Percentiles rank a stretch among this genome's conserved stretches.
These are phyloP conservation scores for Crithidia expoeki DNA, from an alignment of 208 protist species.

Conservation along the genomic window DNA sequence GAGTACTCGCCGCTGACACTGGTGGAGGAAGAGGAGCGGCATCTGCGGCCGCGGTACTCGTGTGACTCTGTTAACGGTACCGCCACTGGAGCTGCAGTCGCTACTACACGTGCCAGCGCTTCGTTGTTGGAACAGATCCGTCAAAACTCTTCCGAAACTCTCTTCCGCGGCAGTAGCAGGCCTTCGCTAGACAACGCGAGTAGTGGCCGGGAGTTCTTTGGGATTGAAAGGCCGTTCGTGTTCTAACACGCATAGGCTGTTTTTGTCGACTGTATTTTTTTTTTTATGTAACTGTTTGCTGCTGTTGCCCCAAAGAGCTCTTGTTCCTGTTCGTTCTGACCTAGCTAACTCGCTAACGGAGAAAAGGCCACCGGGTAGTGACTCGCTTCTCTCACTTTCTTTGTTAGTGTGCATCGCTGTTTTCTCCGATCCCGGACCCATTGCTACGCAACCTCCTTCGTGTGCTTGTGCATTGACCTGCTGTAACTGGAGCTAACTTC, in stretches of 20 bases:
- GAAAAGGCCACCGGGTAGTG: no score
- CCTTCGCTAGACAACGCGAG: background rate
- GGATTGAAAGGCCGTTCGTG: background rate
- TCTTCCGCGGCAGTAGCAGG: background rate
- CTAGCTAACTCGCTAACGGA: no score
- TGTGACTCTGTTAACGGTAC: background rate
- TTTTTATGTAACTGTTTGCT: background rate
- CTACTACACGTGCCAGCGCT: no score
- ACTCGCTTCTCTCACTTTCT: no score
- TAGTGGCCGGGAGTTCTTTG: slow-evolving; percentile 9
- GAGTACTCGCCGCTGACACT: background rate
- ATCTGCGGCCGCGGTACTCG: background rate
- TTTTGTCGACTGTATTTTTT: background rate
- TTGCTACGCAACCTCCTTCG: no score
- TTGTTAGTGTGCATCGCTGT: no score
- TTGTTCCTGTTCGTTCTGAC: no score
- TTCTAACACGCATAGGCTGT: background rate
- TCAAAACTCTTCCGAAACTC: background rate
- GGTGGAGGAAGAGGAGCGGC: background rate
- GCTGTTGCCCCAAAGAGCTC: no score
- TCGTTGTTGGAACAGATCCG: background rate
- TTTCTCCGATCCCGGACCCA: no score
- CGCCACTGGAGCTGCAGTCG: background rate
- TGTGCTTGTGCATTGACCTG: no score
- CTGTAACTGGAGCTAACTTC: no score